Evolutionary conservation across 2,329 filamentous ascomycete species (phyloP).

Genomic region (Trichoderma lentiforme): DNA sequence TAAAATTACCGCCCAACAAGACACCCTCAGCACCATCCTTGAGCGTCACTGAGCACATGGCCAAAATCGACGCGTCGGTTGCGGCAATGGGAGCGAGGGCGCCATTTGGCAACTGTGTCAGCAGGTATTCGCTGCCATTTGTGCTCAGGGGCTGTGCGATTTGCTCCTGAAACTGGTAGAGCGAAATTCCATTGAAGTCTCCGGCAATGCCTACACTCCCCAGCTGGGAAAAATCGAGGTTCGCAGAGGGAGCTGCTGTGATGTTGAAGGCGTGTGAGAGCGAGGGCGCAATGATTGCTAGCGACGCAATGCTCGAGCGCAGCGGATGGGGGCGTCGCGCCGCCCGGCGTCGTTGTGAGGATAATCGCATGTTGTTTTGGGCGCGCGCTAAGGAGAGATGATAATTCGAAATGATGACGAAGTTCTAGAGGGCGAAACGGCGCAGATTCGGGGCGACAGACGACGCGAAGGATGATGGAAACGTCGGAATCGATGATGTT

Average conservation of each 20-base stretch:
- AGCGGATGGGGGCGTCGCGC: constrained; percentile 36
- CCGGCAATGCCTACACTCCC: constrained; percentile 83
- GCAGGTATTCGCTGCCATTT: constrained; percentile 78
- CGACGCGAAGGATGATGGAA: constrained; percentile 6
- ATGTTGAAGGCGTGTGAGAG: constrained; percentile 55
- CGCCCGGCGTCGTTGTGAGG: constrained; percentile 41
- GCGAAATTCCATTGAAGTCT: constrained; percentile 85
- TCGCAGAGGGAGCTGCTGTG: constrained; percentile 59
- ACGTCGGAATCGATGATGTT: constrained; percentile 19
- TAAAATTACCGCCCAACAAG: constrained; percentile 92
- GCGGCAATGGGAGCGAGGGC: constrained; percentile 70
- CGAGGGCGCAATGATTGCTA: constrained; percentile 41
- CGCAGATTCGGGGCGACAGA: constrained; percentile 12
- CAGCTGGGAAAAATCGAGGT: constrained; percentile 74
- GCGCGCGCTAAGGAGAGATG: constrained; percentile 23
- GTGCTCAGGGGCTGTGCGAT: constrained; percentile 61
- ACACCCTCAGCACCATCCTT: constrained; percentile 69
- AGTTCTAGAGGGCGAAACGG: neutral
- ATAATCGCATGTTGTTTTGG: constrained; percentile 46
- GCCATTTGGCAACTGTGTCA: constrained; percentile 81
- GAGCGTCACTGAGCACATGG: constrained; percentile 78
- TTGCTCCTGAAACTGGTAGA: constrained; percentile 84
- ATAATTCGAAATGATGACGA: neutral
- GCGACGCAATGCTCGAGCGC: constrained; percentile 34
- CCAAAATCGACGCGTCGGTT: constrained; percentile 79